Conservation (phyloP, 192 early-diverging fungal genomes). For the Coemansia reversa region DNA sequence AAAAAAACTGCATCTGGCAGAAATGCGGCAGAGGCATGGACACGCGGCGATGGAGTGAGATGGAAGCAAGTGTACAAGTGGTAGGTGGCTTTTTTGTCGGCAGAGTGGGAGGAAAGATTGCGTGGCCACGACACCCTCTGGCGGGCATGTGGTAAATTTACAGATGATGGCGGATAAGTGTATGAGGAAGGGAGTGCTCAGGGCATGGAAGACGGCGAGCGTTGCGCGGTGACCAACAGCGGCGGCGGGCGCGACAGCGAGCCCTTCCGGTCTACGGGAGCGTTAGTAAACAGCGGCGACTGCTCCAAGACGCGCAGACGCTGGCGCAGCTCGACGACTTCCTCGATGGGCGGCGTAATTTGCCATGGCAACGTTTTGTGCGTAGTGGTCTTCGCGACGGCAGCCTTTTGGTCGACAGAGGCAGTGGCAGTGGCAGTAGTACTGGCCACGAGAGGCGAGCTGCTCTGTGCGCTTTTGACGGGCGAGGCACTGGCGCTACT, state of each 20-base stretch:
- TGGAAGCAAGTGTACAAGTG: too few species aligned
- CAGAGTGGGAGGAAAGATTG: too few species aligned
- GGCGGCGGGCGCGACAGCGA: conserved; percentile 1
- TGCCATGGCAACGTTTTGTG: conserved; percentile 35
- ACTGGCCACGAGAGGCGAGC: conserved; percentile 18
- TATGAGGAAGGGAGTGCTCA: background rate
- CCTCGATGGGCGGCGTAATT: conserved; percentile 47
- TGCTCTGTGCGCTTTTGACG: conserved; percentile 17
- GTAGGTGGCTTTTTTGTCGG: too few species aligned
- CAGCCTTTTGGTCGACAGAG: conserved; percentile 13
- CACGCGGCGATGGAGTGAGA: too few species aligned
- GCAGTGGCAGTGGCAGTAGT: conserved; percentile 26
- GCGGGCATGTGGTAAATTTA: too few species aligned
- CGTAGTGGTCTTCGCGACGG: conserved; percentile 2
- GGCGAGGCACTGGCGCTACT: conserved; percentile 20
- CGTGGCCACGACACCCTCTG: too few species aligned
- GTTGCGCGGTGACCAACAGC: conserved; percentile 13
- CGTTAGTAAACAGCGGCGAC: conserved; percentile 43
- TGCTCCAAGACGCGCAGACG: conserved; percentile 34
- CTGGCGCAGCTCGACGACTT: conserved; percentile 37
- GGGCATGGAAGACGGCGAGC: conserved; percentile 22
- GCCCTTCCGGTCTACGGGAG: background rate
- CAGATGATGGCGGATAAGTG: too few species aligned
- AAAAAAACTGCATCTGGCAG: too few species aligned
- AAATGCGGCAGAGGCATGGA: too few species aligned